Percentiles rank a stretch among this genome's conserved stretches.
phyloP scores from a whole-genome alignment of 2,329 filamentous ascomycete species.

The Stagonosporopsis cucurbitacearum region DNA sequence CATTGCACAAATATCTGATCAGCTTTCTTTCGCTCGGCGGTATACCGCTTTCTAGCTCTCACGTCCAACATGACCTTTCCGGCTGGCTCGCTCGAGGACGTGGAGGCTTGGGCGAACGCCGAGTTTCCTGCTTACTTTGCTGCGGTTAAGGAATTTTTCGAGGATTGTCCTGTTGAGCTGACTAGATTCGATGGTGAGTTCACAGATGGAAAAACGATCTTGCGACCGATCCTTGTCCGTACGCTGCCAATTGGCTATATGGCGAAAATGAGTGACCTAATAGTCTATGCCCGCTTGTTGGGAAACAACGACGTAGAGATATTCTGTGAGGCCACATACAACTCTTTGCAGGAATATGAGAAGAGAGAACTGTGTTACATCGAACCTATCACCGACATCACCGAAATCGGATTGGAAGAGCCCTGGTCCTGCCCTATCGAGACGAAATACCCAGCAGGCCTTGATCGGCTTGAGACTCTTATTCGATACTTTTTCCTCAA shows the following conservation, averaged over 20 bases:
- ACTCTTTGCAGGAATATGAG: too few species aligned
- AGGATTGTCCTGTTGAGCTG: background rate
- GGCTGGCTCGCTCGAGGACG: slow-evolving; percentile 3
- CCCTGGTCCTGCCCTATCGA: background rate
- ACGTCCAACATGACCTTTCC: background rate
- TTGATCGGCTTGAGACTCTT: slow-evolving; percentile 4
- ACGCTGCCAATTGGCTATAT: background rate
- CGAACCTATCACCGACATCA: background rate
- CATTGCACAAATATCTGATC: too few species aligned
- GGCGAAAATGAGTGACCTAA: background rate
- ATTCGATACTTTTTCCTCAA: background rate
- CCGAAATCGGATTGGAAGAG: background rate
- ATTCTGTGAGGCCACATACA: background rate
- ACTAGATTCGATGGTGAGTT: background rate
- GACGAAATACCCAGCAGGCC: background rate
- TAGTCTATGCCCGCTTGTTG: background rate
- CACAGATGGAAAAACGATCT: background rate
- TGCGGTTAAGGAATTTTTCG: too few species aligned
- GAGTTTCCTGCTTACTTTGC: slow-evolving; percentile 1
- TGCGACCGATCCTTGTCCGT: background rate
- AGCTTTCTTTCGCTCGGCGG: too few species aligned
- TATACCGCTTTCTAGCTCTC: too few species aligned
- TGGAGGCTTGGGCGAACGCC: slow-evolving; percentile 1
- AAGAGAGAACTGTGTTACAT: background rate
- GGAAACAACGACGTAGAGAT: background rate